Base-by-base conservation (phyloP, 768 basidiomycete species). In the Steccherinum ochraceum region DNA sequence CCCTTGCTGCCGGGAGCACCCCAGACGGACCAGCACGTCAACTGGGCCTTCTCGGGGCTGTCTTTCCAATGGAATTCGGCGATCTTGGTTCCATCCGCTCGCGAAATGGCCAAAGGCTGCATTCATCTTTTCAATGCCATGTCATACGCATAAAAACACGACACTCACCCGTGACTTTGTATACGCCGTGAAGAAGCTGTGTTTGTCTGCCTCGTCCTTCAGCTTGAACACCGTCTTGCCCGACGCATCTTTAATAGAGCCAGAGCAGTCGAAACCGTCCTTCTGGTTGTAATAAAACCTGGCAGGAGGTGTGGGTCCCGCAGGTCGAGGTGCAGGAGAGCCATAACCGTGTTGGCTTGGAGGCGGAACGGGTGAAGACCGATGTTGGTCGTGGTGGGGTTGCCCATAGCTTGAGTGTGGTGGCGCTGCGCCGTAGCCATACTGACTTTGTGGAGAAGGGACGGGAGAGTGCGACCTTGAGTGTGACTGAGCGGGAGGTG, bases 131-230 rank as follows among this genome's bases (percentile, higher is more conserved):
- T n/a, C n/a, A n/a, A n/a, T n/a, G n/a, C n/a, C n/a, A n/a, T n/a
- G n/a, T n/a, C n/a, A n/a, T n/a, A n/a, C n/a, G n/a, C n/a, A n/a
- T n/a, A n/a, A n/a, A n/a, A n/a, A n/a, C n/a, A n/a, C n/a, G n/a
- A n/a, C n/a, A n/a, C n/a, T n/a, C n/a, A n/a, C n/a, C n/a, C 41
- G 7, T 18, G 41, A 43, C 18, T 43, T 43, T 5, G 19, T 10
- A 18, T 19, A 10, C 41, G 16, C 21, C 5, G 41, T 43, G 10
- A 7, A 43, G 10, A 7, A 43, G 7, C 10, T 10, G 19, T 43
- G 41, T 19, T 43, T 23, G 41, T 43, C 41, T n/a, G 41, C 41
- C 41, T 43, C 41, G 41, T 43, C 41, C 41, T 43, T 43, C n/a
- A 43, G 18, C 10, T 18, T 23, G 19, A 10, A 43, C 7, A 43